Conservation (phyloP, 192 early-diverging fungal genomes). For the Geosiphon pyriformis region DNA sequence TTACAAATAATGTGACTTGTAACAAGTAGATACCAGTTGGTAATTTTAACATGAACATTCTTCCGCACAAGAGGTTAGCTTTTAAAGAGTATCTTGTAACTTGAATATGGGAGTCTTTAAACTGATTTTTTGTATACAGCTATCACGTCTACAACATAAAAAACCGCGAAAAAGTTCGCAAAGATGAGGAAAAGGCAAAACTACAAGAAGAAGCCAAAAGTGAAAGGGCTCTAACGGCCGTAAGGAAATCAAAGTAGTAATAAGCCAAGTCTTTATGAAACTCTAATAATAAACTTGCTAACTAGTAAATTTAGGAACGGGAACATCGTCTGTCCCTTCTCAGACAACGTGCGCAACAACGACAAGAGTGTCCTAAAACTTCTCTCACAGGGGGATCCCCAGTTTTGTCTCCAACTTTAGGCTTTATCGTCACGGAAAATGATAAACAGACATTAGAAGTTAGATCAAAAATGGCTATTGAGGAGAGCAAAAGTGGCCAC, state of each 20-base stretch:
- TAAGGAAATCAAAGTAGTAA: slow-evolving; percentile 27
- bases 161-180: slow-evolving; percentile 59
- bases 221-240: slow-evolving; percentile 48
- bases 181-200: slow-evolving; percentile 65
- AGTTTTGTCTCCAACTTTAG: not conserved
- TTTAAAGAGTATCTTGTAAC: not conserved
- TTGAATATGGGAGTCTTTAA: not conserved
- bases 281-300: not conserved
- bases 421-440: not conserved
- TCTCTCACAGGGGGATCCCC: not conserved
- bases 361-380: slow-evolving; percentile 8
- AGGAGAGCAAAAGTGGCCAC: slow-evolving; percentile 28
- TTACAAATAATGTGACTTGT: too few species aligned
- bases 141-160: slow-evolving; percentile 75
- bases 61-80: slow-evolving; percentile 60
- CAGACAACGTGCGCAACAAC: slow-evolving; percentile 38
- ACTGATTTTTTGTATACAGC: slow-evolving; percentile 29
- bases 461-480: not conserved
- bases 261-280: not conserved
- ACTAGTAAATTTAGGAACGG: slow-evolving; percentile 56
- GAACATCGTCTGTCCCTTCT: slow-evolving; percentile 54
- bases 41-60: slow-evolving; percentile 48
- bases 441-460: not conserved
- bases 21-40: not conserved
- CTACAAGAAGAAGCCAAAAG: slow-evolving; percentile 46